A percentile compares a stretch with the other conserved stretches of the same genome.
Conservation (phyloP, 495 filamentous ascomycete species). For the Lentithecium fluviatile region DNA sequence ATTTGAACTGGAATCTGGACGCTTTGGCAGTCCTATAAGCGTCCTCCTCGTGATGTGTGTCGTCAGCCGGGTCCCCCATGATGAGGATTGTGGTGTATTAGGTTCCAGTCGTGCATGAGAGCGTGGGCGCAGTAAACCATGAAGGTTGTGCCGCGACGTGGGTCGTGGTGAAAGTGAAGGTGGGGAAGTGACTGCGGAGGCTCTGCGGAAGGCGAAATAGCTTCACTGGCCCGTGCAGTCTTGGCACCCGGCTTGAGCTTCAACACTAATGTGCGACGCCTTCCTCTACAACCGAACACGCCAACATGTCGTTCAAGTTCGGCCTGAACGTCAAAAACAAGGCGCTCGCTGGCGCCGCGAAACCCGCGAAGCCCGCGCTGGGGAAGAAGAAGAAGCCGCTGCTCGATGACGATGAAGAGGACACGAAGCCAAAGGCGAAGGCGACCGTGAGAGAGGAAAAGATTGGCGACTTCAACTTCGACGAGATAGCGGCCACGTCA, state of each 20-base stretch:
- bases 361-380: conserved; percentile 35
- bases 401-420: conserved; percentile 52
- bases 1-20: conserved; percentile 64
- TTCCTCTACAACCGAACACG: conserved; percentile 1
- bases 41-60: background rate
- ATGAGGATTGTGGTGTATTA: background rate
- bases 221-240: background rate
- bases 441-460: conserved; percentile 27
- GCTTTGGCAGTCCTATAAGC: conserved; percentile 36
- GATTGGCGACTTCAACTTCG: conserved; percentile 41
- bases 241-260: background rate
- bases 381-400: conserved; percentile 52
- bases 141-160: background rate
- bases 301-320: conserved; percentile 49
- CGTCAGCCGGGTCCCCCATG: conserved; percentile 19
- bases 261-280: background rate
- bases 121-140: background rate
- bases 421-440: conserved; percentile 38
- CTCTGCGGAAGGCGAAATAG: background rate
- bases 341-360: background rate
- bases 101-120: conserved; percentile 1
- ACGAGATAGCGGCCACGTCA: conserved; percentile 18
- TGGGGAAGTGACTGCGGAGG: background rate
- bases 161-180: background rate
- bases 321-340: conserved; percentile 22